Percentiles rank a stretch among this genome's conserved stretches.
Conservation (phyloP, 805 yeast genomes). For the Cyberlindnera mrakii region DNA sequence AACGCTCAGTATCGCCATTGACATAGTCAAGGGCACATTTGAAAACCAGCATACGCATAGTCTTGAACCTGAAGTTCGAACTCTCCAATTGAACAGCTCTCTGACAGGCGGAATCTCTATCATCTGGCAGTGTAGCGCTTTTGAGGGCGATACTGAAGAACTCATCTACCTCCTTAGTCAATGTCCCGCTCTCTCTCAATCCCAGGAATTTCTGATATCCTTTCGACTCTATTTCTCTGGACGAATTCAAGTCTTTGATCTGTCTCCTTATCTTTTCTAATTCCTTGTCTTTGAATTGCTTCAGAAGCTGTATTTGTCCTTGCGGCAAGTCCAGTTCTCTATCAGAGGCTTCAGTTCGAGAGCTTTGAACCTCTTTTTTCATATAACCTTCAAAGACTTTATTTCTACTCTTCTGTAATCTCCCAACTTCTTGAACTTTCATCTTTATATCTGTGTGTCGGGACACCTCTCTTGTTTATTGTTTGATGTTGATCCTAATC, state of each 20-base stretch:
- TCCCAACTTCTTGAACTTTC: neutral
- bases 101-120: neutral
- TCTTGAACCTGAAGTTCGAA: neutral
- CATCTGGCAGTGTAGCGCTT: neutral
- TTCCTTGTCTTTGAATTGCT: neutral
- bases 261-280: neutral
- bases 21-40: neutral
- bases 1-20: neutral
- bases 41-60: neutral
- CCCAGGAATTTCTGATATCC: neutral
- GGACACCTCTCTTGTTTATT: too few species aligned
- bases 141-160: neutral
- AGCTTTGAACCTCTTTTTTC: too few species aligned
- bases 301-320: too few species aligned
- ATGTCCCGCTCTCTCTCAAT: neutral
- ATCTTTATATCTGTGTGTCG: neutral
- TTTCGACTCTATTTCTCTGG: neutral
- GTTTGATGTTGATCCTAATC: too few species aligned
- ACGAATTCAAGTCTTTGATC: neutral
- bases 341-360: too few species aligned
- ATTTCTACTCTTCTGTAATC: neutral
- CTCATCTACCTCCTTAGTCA: neutral
- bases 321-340: too few species aligned
- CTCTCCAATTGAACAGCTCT: neutral
- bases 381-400: too few species aligned